Conservation (phyloP, 306 rosid species). For the Rosa chinensis region DNA sequence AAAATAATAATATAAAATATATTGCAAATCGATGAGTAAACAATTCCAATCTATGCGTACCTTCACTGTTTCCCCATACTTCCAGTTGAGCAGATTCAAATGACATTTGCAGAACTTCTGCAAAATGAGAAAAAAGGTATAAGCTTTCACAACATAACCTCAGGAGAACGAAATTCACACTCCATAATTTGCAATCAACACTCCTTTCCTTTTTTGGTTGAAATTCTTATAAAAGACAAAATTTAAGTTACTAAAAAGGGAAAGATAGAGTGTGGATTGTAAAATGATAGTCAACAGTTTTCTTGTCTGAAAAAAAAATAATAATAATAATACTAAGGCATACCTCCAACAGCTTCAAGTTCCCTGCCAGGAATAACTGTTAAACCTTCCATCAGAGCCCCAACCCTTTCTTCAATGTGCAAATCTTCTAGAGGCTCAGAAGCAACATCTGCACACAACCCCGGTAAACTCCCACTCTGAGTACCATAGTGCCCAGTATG, state of each 20-base stretch:
- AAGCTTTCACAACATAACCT: neutral
- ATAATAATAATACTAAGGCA: constrained; percentile 20
- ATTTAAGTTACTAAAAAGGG: neutral
- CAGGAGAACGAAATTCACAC: neutral
- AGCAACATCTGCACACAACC: constrained; percentile 29
- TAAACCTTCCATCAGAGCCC: constrained; percentile 62
- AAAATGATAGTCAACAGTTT: neutral
- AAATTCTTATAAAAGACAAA: neutral
- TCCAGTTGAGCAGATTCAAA: constrained; percentile 55
- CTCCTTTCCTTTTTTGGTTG: neutral
- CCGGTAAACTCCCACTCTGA: constrained; percentile 28
- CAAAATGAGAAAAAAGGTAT: constrained; percentile 22
- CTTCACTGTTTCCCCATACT: constrained; percentile 57
- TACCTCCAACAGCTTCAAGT: constrained; percentile 78
- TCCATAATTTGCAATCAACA: neutral
- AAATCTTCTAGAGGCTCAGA: constrained; percentile 58
- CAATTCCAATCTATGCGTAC: constrained; percentile 33
- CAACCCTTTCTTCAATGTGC: constrained; percentile 82
- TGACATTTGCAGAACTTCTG: constrained; percentile 83
- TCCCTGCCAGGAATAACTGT: constrained; percentile 88
- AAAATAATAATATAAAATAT: neutral
- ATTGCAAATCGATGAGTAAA: neutral
- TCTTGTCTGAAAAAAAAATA: neutral
- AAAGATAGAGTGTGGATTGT: neutral
- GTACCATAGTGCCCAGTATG: constrained; percentile 51